phyloP scores from a whole-genome alignment of 2,329 filamentous ascomycete species.

The Monosporascus cannonballus region DNA sequence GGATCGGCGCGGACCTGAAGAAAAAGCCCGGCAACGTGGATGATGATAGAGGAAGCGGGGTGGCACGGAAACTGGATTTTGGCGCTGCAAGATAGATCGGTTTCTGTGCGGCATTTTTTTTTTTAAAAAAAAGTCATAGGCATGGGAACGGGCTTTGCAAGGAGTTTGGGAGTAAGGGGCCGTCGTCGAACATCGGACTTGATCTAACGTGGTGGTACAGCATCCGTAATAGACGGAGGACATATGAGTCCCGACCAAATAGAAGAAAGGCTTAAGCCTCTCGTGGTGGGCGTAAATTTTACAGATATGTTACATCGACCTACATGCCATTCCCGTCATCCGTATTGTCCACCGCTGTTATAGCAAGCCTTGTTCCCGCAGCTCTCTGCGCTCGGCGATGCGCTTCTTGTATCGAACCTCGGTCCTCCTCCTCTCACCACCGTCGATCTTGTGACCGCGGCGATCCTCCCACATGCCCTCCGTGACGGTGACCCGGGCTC shows the following conservation, averaged over 20 bases:
- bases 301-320: conserved; percentile 19
- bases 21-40: conserved; percentile 67
- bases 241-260: no score
- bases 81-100: conserved; percentile 37
- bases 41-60: conserved; percentile 63
- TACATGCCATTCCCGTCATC: conserved; percentile 6
- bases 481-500: conserved; percentile 61
- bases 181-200: no score
- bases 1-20: conserved; percentile 78
- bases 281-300: conserved; percentile 2
- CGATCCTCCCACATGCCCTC: conserved; percentile 93
- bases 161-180: conserved; percentile 5
- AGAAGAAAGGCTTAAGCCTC: conserved; percentile 1
- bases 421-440: conserved; percentile 83
- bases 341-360: not conserved
- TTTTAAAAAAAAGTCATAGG: not conserved
- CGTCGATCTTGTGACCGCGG: conserved; percentile 86
- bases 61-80: conserved; percentile 80
- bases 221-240: no score
- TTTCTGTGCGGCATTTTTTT: not conserved
- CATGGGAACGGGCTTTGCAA: conserved; percentile 13
- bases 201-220: no score
- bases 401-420: conserved; percentile 84
- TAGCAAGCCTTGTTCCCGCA: conserved; percentile 30
- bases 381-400: conserved; percentile 70